phyloP scores from a whole-genome alignment of 163 green algal species.

The Prototheca cutis region DNA sequence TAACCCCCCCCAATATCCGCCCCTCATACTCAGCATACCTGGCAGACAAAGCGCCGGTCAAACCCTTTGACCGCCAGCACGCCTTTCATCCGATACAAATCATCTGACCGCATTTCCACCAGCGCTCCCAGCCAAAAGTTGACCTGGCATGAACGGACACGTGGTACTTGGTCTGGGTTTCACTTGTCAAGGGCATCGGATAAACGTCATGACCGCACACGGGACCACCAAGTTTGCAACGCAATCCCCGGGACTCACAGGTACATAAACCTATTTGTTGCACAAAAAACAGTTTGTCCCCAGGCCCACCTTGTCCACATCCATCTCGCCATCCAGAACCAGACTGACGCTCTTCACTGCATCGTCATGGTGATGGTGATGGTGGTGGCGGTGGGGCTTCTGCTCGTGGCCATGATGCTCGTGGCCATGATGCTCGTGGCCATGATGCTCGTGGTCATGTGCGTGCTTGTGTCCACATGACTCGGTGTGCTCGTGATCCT shows the following conservation, averaged over 20 bases:
- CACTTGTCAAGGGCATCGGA: too few species aligned
- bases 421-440: constrained; percentile 29
- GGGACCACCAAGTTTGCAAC: too few species aligned
- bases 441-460: constrained; percentile 21
- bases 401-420: constrained; percentile 25
- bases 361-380: constrained; percentile 49
- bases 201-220: too few species aligned
- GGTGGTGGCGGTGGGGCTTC: constrained; percentile 29
- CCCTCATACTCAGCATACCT: constrained; percentile 11
- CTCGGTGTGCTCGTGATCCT: too few species aligned
- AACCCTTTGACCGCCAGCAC: constrained; percentile 44
- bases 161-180: too few species aligned
- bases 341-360: constrained; percentile 45
- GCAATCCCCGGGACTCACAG: too few species aligned
- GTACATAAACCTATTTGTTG: constrained; percentile 17
- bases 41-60: constrained; percentile 35
- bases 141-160: too few species aligned
- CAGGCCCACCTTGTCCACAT: constrained; percentile 57
- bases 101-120: constrained; percentile 36
- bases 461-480: background rate
- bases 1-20: too few species aligned
- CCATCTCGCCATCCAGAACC: constrained; percentile 59
- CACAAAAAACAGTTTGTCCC: background rate
- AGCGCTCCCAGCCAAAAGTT: constrained; percentile 51
- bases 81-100: constrained; percentile 63